phyloP scores from a whole-genome alignment of 2,329 filamentous ascomycete genomes.

The Beauveria scarabaeidicola region DNA sequence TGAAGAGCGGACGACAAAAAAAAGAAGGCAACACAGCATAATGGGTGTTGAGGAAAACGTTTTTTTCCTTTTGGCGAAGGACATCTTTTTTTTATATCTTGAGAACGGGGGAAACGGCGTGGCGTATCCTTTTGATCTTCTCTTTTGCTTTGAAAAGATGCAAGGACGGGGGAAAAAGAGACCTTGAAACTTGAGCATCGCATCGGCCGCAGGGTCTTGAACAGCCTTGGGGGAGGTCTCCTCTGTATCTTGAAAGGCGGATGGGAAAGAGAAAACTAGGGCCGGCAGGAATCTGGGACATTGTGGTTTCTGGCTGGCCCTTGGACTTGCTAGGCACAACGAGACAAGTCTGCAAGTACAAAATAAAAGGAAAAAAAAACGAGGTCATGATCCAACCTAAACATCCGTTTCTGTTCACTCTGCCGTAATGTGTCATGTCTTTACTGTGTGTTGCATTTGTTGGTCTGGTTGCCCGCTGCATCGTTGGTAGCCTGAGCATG shows the following conservation, averaged over 20 bases:
- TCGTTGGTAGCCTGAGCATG: too few relatives aligned
- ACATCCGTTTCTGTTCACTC: neutral
- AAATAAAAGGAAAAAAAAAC: conserved; percentile 26
- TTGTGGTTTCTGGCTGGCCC: neutral
- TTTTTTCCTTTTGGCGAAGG: conserved; percentile 6
- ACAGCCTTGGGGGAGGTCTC: neutral
- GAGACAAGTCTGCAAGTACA: conserved; percentile 21
- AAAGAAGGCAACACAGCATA: conserved; percentile 7
- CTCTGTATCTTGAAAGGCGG: conserved; percentile 9
- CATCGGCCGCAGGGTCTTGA: neutral
- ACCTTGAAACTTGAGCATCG: conserved; percentile 2
- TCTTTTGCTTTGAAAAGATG: neutral
- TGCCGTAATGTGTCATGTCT: neutral
- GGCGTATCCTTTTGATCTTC: conserved; percentile 10
- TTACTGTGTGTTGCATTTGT: neutral
- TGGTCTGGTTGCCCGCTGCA: neutral
- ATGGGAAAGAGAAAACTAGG: neutral
- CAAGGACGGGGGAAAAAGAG: neutral
- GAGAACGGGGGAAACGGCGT: conserved; percentile 10
- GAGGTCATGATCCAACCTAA: conserved; percentile 29
- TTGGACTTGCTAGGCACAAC: conserved; percentile 5
- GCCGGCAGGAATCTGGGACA: conserved; percentile 1
- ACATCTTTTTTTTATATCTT: conserved; percentile 9
- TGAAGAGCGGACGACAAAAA: neutral
- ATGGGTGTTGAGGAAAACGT: conserved; percentile 1